A percentile compares a stretch with the other conserved stretches of the same genome.
These are phyloP conservation scores for Rhinocladiella similis DNA, from an alignment of 2,329 filamentous ascomycete genomes.

Conservation along the genomic window DNA sequence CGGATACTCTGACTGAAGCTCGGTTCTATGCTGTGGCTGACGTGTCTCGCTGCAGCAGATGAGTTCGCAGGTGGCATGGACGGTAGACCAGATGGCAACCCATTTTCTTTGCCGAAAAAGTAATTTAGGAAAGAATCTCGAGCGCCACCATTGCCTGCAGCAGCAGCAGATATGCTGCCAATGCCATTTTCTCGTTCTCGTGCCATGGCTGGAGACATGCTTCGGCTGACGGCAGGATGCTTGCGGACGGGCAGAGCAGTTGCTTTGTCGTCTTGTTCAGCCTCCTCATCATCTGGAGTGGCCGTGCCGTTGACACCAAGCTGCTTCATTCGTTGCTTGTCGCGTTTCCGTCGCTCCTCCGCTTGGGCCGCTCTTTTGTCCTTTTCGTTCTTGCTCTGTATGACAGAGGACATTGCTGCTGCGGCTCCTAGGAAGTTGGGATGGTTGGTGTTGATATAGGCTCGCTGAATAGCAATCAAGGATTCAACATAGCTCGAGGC, in stretches of 20 bases:
- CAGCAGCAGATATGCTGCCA: conserved; percentile 62
- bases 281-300: conserved; percentile 65
- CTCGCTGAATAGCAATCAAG: conserved; percentile 92
- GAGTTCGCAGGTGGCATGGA: conserved; percentile 40
- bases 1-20: conserved; percentile 83
- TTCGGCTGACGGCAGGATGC: conserved; percentile 64
- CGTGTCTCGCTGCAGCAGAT: conserved; percentile 59
- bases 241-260: conserved; percentile 60
- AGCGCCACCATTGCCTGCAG: conserved; percentile 58
- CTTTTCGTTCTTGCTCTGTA: conserved; percentile 89
- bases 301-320: conserved; percentile 74
- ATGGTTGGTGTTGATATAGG: conserved; percentile 99
- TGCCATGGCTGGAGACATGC: conserved; percentile 77
- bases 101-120: conserved; percentile 95
- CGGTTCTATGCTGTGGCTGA: conserved; percentile 76
- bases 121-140: conserved; percentile 96
- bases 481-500: conserved; percentile 91
- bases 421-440: conserved; percentile 97
- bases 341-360: conserved; percentile 83
- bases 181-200: conserved; percentile 61
- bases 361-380: conserved; percentile 78
- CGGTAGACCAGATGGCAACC: conserved; percentile 49
- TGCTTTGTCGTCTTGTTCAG: conserved; percentile 60
- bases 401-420: conserved; percentile 95
- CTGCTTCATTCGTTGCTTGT: conserved; percentile 80